Evolutionary conservation across 352 stramenopile species (phyloP), one percentile per base, ranked within the genome.

Genomic region (Globisporangium paroecandrum): DNA sequence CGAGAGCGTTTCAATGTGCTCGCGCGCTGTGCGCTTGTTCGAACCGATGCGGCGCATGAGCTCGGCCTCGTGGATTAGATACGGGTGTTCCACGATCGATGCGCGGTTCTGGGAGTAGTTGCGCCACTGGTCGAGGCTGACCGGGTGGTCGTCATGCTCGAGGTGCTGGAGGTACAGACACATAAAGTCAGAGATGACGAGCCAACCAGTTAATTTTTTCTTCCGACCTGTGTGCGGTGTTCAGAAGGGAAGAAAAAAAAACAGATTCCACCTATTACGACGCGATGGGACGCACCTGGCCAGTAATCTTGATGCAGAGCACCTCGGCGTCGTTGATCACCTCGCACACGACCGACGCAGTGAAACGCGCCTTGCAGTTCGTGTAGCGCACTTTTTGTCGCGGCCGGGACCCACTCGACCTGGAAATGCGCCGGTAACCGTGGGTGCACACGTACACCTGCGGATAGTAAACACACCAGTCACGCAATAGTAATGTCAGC

Each of bases 61-160:
- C 46, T 91, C 83, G n/a, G 81, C 79, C 62, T 91, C 81, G 46
- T 91, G 83, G 32, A 81, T 78, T 49, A 91, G 65, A 58, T 90
- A 90, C 59, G 83, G 83, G 58, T 91, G 83, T 34, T 90, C 81
- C 15, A 84, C 75, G 64, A 90, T 86, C 25, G 78, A 77, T 62
- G 81, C 83, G 47, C 83, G 83, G 71, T 91, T 91, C 78, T 91
- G 83, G 51, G 83, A 89, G 67, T 91, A 91, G 76, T 89, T 86
- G 53, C 80, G 79, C 83, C 83, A 91, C 62, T 91, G 83, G 27
- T 89, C 83, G 25, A 83, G 74, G 49, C 47, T 83, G 54, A 91
- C 72, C 2, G 81, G 77, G 68, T 91, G 83, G 57, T 91, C 82
- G 29, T 77, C 83, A 64, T 91, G 83, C 58, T 84, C 78, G 34